Base-by-base conservation (phyloP, 2,329 filamentous ascomycete species). In the Rutstroemia sp. region DNA sequence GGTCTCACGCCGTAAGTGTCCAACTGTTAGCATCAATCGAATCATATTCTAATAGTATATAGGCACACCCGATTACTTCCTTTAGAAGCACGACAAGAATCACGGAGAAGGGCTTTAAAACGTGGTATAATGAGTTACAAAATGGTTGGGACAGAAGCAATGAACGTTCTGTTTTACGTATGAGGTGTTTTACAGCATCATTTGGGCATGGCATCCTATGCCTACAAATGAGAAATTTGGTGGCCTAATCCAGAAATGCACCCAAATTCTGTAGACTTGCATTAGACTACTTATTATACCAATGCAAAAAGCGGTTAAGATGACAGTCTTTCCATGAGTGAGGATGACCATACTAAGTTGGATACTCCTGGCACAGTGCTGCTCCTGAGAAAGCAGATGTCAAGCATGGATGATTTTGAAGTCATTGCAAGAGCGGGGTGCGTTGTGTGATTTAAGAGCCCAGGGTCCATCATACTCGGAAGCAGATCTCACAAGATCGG, bases 61-160 rank as follows among this genome's bases (percentile, higher is more conserved):
- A 84, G 82, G 82, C 69, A 99, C 94, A 62, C 92, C 92, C 56
- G 92, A 99, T 75, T 99, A 99, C 80, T 99, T 99, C 88, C 87
- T 97, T 73, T 99, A 88, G 77, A 67, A 42, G 19, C 44, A 49
- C 27, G 37, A 37, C 38, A 37, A 10, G 49, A 42, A 50, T 42
- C 52, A 54, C 44, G 45, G 56, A 51, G 54, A 37, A 51, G 25
- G 56, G 49, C 27, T 51, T 47, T 42, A 27, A 45, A 47, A 54
- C 57, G 52, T 49, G 42, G 27, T 51, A 56, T 56, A 34, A 34
- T 56, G 39, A 25, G 47, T 51, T 56, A 51, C 41, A 34, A 10
- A 51, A 44, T 34, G 38, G 30, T 45, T 51, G 53, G 47, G 37
- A 56, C 62, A 60, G 60, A 61, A 62, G 59, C 48, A 54, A 61